These are phyloP conservation scores for Rhizopogon roseolus DNA, from an alignment of 768 basidiomycete genomes.

Conservation along the genomic window DNA sequence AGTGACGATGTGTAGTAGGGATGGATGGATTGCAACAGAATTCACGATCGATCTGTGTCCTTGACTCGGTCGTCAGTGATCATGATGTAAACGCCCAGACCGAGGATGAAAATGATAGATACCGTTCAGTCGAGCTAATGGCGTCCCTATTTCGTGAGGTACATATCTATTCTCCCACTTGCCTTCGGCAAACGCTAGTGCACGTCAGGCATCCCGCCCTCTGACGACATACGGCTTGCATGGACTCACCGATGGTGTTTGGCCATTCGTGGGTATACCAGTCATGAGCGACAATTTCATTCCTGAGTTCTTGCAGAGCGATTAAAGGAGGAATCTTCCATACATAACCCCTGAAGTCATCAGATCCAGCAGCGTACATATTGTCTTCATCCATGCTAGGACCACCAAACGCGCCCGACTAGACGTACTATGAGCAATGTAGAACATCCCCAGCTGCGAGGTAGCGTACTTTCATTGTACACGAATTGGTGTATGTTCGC, in stretches of 20 bases:
- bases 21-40: conserved; percentile 66
- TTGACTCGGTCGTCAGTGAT: conserved; percentile 14
- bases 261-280: conserved; percentile 36
- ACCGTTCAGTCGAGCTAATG: conserved; percentile 60
- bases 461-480: conserved; percentile 69
- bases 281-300: conserved; percentile 37
- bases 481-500: conserved; percentile 62
- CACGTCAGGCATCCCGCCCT: conserved; percentile 1
- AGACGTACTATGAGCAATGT: conserved; percentile 1
- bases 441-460: not conserved
- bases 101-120: not conserved
- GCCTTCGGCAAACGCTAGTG: conserved; percentile 43
- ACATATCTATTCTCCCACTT: conserved; percentile 40
- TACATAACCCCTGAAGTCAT: conserved; percentile 75
- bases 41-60: conserved; percentile 81
- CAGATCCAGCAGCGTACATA: conserved; percentile 74
- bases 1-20: conserved; percentile 59
- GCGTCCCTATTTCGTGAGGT: conserved; percentile 60
- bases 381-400: conserved; percentile 46
- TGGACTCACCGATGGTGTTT: conserved; percentile 34
- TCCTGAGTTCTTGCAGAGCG: conserved; percentile 40
- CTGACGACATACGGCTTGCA: conserved; percentile 8
- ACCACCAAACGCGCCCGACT: conserved; percentile 79
- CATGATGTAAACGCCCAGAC: not conserved
- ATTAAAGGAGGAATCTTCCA: conserved; percentile 64